phyloP scores from a whole-genome alignment of 768 basidiomycete species.

The Termitomyces sp. region DNA sequence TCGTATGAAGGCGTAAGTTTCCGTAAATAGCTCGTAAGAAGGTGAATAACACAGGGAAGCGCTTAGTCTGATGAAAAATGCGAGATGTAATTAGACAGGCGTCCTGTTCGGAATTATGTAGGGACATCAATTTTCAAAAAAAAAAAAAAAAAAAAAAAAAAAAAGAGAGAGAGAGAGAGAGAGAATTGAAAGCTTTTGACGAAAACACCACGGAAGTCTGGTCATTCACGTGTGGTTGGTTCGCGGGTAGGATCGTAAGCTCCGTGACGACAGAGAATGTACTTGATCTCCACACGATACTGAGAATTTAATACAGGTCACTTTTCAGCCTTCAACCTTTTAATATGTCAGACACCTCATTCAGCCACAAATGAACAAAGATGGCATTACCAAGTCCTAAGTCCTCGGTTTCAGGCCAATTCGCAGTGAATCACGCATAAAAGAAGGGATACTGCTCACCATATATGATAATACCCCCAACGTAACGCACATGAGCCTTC shows the following conservation, averaged over 20 bases:
- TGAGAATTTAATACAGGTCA: not conserved
- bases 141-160: no score
- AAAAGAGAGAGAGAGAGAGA: no score
- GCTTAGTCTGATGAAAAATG: no score
- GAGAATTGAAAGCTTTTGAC: not conserved
- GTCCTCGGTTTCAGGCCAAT: no score
- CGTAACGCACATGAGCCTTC: no score
- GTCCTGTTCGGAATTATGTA: not conserved
- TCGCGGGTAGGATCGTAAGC: not conserved
- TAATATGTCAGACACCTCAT: not conserved
- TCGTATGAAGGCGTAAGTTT: no score
- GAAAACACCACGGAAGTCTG: not conserved
- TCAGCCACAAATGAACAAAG: not conserved
- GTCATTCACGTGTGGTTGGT: conserved; percentile 1
- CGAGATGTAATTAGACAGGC: not conserved
- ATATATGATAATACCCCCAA: no score
- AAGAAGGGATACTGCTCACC: no score
- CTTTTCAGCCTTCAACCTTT: not conserved
- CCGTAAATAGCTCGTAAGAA: not conserved
- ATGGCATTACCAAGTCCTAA: not conserved
- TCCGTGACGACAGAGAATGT: not conserved
- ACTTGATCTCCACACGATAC: not conserved
- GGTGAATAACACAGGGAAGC: not conserved
- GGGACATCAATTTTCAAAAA: not conserved
- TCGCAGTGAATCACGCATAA: no score